Percentiles rank a stretch among this genome's conserved stretches.
phyloP scores from a whole-genome alignment of 2,329 filamentous ascomycete genomes.

The Ophiocordyceps sinensis region DNA sequence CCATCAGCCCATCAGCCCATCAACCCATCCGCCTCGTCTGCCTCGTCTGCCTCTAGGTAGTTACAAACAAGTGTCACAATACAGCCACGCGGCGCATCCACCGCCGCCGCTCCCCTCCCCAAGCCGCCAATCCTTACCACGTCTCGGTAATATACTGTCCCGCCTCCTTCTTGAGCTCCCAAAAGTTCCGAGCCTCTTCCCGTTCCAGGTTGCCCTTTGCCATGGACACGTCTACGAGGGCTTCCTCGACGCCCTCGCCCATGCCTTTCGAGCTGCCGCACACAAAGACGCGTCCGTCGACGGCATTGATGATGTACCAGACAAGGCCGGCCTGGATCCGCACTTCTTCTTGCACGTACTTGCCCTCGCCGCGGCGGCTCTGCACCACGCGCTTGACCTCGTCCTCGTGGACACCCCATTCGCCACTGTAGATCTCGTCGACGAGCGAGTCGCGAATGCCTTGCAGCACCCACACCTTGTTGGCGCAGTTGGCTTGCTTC shows the following conservation, averaged over 20 bases:
- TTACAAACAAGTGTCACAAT: too few relatives aligned
- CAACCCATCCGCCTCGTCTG: too few relatives aligned
- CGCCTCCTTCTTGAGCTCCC: constrained; percentile 79
- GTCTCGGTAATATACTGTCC: constrained; percentile 91
- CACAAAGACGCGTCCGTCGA: constrained; percentile 94
- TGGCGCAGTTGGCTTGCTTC: constrained; percentile 89
- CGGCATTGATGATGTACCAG: constrained; percentile 91
- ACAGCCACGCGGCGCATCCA: too few relatives aligned
- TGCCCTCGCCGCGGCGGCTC: constrained; percentile 60
- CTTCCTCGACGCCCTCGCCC: constrained; percentile 88
- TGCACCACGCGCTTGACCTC: constrained; percentile 74
- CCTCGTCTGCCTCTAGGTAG: too few relatives aligned
- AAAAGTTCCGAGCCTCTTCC: constrained; percentile 75
- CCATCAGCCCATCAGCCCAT: too few relatives aligned
- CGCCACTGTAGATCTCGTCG: constrained; percentile 91
- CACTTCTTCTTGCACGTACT: constrained; percentile 95
- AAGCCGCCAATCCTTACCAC: constrained; percentile 27
- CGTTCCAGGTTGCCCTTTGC: constrained; percentile 74
- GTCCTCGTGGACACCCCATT: constrained; percentile 87
- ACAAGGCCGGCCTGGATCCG: constrained; percentile 85
- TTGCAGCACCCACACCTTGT: constrained; percentile 96
- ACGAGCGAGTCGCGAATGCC: constrained; percentile 86
- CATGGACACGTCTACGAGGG: constrained; percentile 83
- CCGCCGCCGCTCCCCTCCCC: too few relatives aligned
- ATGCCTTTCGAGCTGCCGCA: constrained; percentile 93